phyloP scores from a whole-genome alignment of 352 stramenopile genomes.

The Stramenopiles sp. region DNA sequence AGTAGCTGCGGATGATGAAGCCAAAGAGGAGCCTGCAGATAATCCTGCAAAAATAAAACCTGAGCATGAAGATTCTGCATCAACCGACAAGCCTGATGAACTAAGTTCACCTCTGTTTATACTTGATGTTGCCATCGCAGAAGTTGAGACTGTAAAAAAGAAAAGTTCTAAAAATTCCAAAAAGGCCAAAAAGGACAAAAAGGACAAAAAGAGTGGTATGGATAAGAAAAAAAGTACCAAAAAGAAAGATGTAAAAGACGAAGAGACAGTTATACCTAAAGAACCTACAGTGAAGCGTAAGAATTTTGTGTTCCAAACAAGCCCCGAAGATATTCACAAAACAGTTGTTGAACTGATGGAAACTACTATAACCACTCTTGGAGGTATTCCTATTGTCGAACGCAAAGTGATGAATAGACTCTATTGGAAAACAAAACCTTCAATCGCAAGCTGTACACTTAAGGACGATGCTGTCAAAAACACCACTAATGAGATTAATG shows the following conservation, averaged over 20 bases:
- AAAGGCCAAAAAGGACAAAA: conserved; percentile 6
- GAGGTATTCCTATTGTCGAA: conserved; percentile 29
- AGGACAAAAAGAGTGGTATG: too few species aligned
- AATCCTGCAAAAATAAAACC: conserved; percentile 5
- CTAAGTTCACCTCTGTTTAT: conserved; percentile 5
- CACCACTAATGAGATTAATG: conserved; percentile 21
- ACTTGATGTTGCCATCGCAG: not conserved
- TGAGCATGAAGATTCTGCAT: conserved; percentile 12
- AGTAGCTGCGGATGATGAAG: conserved; percentile 8
- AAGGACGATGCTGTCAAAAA: conserved; percentile 30
- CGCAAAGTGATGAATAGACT: conserved; percentile 61
- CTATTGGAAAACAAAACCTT: conserved; percentile 59
- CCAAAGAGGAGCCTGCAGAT: conserved; percentile 10
- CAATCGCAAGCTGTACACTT: conserved; percentile 31
- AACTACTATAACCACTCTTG: not conserved
- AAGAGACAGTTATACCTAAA: conserved; percentile 1
- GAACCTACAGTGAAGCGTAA: too few species aligned
- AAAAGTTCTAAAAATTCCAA: not conserved
- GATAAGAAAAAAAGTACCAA: too few species aligned
- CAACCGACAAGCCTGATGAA: not conserved
- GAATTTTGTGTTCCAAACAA: not conserved
- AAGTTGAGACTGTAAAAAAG: conserved; percentile 8
- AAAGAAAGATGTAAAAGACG: conserved; percentile 4
- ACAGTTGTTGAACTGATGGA: not conserved
- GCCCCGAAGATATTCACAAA: not conserved